These are phyloP conservation scores for Nissolia schottii DNA, from an alignment of 306 rosid genomes.

Conservation along the genomic window DNA sequence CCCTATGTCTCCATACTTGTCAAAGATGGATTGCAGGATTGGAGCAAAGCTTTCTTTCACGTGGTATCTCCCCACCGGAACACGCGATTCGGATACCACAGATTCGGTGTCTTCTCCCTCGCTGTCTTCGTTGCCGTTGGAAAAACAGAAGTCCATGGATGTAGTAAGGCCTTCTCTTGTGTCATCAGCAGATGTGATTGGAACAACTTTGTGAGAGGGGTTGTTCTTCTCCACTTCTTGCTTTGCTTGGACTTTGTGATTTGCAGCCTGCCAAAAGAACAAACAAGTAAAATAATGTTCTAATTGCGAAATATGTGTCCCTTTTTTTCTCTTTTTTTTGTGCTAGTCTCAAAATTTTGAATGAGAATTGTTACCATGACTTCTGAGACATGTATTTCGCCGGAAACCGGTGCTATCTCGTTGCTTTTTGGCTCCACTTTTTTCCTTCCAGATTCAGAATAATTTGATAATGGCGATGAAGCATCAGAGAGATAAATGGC, in stretches of 20 bases:
- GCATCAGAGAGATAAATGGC: conserved; percentile 50
- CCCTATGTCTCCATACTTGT: conserved; percentile 82
- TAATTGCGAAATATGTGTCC: not conserved
- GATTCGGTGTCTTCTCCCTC: conserved; percentile 64
- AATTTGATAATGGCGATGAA: conserved; percentile 39
- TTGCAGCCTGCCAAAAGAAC: conserved; percentile 42
- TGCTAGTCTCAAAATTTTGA: not conserved
- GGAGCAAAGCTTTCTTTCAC: conserved; percentile 79
- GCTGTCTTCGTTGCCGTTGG: conserved; percentile 42
- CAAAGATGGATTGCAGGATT: conserved; percentile 54
- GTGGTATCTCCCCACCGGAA: conserved; percentile 72
- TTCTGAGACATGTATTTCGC: conserved; percentile 36
- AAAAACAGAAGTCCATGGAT: conserved; percentile 45
- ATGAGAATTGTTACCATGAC: conserved; percentile 23
- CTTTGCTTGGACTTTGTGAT: conserved; percentile 33
- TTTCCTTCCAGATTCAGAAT: conserved; percentile 40
- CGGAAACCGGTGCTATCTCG: conserved; percentile 29
- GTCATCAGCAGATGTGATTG: conserved; percentile 28
- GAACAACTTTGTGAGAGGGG: conserved; percentile 27
- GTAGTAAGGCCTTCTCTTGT: conserved; percentile 8
- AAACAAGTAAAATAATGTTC: conserved; percentile 7
- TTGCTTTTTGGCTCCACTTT: conserved; percentile 37
- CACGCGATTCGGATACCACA: conserved; percentile 58
- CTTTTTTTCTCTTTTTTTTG: too few relatives aligned
- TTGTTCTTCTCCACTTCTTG: conserved; percentile 26